A percentile compares a stretch with the other conserved stretches of the same genome.
Evolutionary conservation across 2,329 filamentous ascomycete species (phyloP).

Genomic region (Cryphonectria radicalis): DNA sequence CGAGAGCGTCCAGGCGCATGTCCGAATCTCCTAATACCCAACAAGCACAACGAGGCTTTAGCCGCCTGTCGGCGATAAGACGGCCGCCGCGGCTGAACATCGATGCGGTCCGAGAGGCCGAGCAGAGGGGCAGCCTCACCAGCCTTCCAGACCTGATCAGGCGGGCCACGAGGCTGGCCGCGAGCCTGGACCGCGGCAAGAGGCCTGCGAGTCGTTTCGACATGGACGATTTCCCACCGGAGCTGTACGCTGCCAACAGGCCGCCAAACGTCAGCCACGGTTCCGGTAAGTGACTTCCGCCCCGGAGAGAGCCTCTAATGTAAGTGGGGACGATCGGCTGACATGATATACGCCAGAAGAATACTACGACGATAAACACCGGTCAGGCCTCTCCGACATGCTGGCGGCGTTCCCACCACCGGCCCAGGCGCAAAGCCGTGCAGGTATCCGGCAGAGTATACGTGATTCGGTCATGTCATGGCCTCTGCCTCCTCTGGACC

Average conservation of each 20-base stretch:
- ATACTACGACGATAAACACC: constrained; percentile 47
- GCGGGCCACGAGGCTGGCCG: constrained; percentile 82
- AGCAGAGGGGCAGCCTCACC: constrained; percentile 86
- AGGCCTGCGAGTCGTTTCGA: constrained; percentile 64
- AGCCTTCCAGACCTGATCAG: constrained; percentile 90
- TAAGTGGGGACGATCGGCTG: constrained; percentile 25
- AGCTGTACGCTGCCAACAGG: constrained; percentile 43
- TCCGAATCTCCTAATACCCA: constrained; percentile 34
- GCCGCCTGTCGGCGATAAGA: constrained; percentile 58
- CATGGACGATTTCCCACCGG: constrained; percentile 54
- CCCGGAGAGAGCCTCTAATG: not conserved
- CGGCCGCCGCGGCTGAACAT: constrained; percentile 79
- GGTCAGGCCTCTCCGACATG: constrained; percentile 66
- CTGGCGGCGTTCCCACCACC: constrained; percentile 68
- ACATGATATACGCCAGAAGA: constrained; percentile 36
- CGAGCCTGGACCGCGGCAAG: constrained; percentile 83
- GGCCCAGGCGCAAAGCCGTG: constrained; percentile 50
- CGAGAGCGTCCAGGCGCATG: constrained; percentile 37
- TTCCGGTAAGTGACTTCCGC: constrained; percentile 41
- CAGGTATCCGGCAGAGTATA: constrained; percentile 50
- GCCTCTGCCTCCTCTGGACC: constrained; percentile 48
- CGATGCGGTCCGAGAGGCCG: constrained; percentile 78
- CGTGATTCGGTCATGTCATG: constrained; percentile 55
- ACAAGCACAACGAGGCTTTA: constrained; percentile 40
- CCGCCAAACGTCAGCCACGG: constrained; percentile 34